Conservation (phyloP, 1,284 basidiomycete genomes). For the Phellopilus nigrolimitatus region DNA sequence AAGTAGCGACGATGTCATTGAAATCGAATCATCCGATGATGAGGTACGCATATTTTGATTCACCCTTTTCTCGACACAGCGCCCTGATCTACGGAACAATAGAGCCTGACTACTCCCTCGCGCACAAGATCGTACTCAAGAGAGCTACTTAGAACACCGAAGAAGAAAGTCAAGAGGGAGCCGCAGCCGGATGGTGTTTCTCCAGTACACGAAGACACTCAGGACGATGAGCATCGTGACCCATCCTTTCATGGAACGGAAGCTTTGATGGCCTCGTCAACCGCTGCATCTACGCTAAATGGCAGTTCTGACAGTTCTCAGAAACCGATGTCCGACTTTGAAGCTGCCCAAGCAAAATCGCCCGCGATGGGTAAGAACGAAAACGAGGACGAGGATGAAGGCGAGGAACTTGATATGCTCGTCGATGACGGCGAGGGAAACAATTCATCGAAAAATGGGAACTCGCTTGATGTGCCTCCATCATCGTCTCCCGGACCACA, state of each 20-base stretch:
- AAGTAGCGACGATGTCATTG: conserved; percentile 10
- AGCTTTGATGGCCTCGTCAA: neutral
- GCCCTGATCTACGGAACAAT: neutral
- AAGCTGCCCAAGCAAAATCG: neutral
- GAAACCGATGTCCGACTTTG: neutral
- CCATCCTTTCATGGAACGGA: neutral
- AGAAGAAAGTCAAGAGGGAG: conserved; percentile 8
- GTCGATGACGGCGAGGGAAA: conserved; percentile 5
- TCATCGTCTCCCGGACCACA: conserved; percentile 7
- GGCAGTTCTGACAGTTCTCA: neutral
- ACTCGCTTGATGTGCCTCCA: neutral
- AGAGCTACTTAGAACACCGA: neutral
- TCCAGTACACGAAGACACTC: neutral
- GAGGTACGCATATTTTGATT: neutral
- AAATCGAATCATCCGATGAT: conserved; percentile 9
- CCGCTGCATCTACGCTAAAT: neutral
- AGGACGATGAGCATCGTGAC: neutral
- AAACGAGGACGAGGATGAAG: neutral
- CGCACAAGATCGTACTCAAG: neutral
- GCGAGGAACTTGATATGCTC: conserved; percentile 4
- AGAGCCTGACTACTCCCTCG: neutral
- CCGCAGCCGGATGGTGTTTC: neutral
- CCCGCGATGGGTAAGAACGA: neutral
- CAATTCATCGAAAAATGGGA: neutral
- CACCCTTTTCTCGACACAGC: too few relatives aligned